Conservation (phyloP, 495 filamentous ascomycete species). For the Jackrogersella multiformis region DNA sequence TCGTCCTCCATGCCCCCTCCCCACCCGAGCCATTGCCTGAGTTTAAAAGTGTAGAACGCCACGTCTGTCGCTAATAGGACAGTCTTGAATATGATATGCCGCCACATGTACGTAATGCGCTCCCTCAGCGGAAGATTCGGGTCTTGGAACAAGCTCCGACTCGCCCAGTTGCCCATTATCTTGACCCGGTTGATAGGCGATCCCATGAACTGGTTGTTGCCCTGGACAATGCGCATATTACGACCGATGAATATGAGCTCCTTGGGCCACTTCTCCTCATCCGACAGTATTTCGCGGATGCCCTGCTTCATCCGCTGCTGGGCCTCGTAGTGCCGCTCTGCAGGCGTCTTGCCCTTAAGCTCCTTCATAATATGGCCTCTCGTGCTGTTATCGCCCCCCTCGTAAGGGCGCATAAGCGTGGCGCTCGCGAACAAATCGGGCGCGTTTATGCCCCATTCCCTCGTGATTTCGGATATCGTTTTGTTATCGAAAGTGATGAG, state of each 20-base stretch:
- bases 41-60: constrained; percentile 80
- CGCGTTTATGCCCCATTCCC: constrained; percentile 85
- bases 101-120: constrained; percentile 64
- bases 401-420: constrained; percentile 89
- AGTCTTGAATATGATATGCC: constrained; percentile 79
- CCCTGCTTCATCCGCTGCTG: constrained; percentile 85
- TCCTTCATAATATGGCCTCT: constrained; percentile 63
- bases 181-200: constrained; percentile 95
- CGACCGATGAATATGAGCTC: constrained; percentile 96
- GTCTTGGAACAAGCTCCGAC: constrained; percentile 75
- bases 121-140: constrained; percentile 49
- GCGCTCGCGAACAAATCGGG: constrained; percentile 90
- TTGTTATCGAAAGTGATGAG: constrained; percentile 93
- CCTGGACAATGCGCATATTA: constrained; percentile 90
- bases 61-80: constrained; percentile 83
- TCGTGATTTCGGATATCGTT: constrained; percentile 73
- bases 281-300: constrained; percentile 82
- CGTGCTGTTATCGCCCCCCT: constrained; percentile 78
- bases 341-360: constrained; percentile 64
- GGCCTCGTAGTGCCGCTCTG: constrained; percentile 80
- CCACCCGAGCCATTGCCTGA: constrained; percentile 75
- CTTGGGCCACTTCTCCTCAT: constrained; percentile 91
- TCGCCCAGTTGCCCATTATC: constrained; percentile 92
- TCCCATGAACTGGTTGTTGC: constrained; percentile 75
- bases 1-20: constrained; percentile 94